Percentiles rank a stretch among this genome's conserved stretches.
Conservation (phyloP, 2,329 filamentous ascomycete species). For the Colletotrichum brevisporum region DNA sequence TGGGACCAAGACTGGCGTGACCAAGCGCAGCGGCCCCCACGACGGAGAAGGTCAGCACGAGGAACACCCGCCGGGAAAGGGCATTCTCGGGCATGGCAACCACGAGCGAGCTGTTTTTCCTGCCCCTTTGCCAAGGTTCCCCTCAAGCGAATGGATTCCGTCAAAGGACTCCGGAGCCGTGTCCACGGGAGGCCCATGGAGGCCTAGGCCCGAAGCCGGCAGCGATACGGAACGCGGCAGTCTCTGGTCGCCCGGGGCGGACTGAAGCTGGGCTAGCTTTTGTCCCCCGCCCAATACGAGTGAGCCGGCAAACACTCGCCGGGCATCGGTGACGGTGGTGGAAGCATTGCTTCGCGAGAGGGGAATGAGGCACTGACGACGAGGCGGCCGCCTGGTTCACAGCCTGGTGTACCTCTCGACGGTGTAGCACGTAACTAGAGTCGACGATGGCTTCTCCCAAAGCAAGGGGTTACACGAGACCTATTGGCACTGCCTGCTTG, state of each 20-base stretch:
- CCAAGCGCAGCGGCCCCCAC: slow-evolving; percentile 28
- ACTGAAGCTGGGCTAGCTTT: background rate
- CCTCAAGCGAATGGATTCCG: background rate
- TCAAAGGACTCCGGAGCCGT: background rate
- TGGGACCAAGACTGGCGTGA: slow-evolving; percentile 12
- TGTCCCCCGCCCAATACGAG: background rate
- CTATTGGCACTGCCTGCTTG: background rate
- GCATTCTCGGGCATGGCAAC: background rate
- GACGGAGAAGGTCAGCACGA: background rate
- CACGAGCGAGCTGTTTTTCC: background rate
- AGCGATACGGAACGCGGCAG: background rate
- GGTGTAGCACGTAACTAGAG: background rate
- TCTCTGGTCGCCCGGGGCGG: background rate
- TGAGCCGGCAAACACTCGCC: background rate
- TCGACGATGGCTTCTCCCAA: background rate
- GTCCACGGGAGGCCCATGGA: background rate
- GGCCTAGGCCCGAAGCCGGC: slow-evolving; percentile 15
- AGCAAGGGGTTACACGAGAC: background rate
- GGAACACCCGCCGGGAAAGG: background rate
- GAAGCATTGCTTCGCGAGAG: background rate
- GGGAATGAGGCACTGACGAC: background rate
- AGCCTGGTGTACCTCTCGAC: too few species aligned
- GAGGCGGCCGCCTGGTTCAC: background rate
- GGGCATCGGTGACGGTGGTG: background rate
- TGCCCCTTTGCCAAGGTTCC: background rate